A percentile compares a stretch with the other conserved stretches of the same genome.
Conservation (phyloP, 78 protist genomes). For the Dictyostelium capitatum region DNA sequence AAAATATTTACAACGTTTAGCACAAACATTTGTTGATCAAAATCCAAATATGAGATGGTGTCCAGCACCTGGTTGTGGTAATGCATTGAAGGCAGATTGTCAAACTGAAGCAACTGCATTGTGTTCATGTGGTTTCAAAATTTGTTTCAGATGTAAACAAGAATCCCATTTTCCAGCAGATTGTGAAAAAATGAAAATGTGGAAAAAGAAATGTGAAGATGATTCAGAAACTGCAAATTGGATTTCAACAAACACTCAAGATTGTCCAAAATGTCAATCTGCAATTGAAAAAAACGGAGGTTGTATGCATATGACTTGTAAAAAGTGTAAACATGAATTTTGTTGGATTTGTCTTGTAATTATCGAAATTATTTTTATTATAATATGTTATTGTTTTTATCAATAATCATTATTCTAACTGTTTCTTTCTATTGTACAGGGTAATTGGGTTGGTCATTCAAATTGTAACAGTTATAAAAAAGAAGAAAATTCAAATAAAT, state of each 20-base stretch:
- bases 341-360: slow-evolving; percentile 65
- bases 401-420: no score
- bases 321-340: slow-evolving; percentile 53
- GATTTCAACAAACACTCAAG: slow-evolving; percentile 70
- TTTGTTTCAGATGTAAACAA: slow-evolving; percentile 81
- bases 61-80: slow-evolving; percentile 55
- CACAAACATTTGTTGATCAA: slow-evolving; percentile 68
- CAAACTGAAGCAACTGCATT: slow-evolving; percentile 62
- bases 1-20: slow-evolving; percentile 58
- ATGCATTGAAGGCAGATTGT: slow-evolving; percentile 64
- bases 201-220: slow-evolving; percentile 83
- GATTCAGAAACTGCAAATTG: slow-evolving; percentile 83
- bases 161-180: slow-evolving; percentile 79
- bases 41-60: slow-evolving; percentile 82
- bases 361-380: no score
- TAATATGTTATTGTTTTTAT: no score
- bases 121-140: slow-evolving; percentile 79
- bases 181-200: slow-evolving; percentile 63
- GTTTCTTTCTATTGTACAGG: neutral
- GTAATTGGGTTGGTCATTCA: slow-evolving; percentile 49
- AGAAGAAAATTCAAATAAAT: slow-evolving; percentile 43
- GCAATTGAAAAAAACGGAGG: slow-evolving; percentile 82
- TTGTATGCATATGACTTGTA: slow-evolving; percentile 38
- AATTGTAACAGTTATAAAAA: slow-evolving; percentile 39
- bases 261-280: slow-evolving; percentile 83